Evolutionary conservation across 352 stramenopile genomes (phyloP).

Genomic region (Phytophthora sp.): DNA sequence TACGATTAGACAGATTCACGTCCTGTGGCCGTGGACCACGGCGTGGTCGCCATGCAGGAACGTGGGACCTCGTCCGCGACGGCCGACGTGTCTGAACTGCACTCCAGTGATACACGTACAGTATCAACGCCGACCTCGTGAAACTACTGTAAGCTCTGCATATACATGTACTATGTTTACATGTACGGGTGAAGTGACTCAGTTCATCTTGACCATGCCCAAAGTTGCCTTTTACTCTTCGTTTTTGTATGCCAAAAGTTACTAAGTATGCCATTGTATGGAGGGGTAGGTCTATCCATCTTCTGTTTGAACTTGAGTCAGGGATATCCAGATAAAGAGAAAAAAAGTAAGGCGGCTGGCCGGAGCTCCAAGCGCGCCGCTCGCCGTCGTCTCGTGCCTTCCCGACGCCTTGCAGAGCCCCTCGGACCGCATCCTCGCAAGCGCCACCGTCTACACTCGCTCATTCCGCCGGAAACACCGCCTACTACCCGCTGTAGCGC

Average conservation of each 20-base stretch:
- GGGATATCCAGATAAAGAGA: constrained; percentile 28
- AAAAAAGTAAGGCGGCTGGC: constrained; percentile 23
- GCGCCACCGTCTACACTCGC: neutral
- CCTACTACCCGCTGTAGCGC: neutral
- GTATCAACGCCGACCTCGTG: neutral
- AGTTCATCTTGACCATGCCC: neutral
- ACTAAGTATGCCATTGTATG: no score
- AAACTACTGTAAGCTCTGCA: neutral
- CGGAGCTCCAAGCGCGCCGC: neutral
- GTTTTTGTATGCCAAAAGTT: no score
- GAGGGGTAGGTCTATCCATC: constrained; percentile 21
- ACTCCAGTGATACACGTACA: constrained; percentile 6
- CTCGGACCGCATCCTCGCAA: neutral
- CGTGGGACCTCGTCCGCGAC: constrained; percentile 12
- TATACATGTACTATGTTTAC: no score
- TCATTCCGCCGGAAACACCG: neutral
- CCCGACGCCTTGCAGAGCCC: neutral
- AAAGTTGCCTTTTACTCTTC: no score
- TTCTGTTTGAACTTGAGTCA: constrained; percentile 30
- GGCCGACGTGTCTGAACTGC: no score
- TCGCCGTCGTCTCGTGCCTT: constrained; percentile 9
- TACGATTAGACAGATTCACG: constrained; percentile 15
- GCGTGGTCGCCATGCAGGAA: constrained; percentile 22
- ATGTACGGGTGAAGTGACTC: no score
- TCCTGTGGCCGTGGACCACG: neutral